phyloP scores from a whole-genome alignment of 2,329 filamentous ascomycete genomes.

The Paecilomyces variotii region DNA sequence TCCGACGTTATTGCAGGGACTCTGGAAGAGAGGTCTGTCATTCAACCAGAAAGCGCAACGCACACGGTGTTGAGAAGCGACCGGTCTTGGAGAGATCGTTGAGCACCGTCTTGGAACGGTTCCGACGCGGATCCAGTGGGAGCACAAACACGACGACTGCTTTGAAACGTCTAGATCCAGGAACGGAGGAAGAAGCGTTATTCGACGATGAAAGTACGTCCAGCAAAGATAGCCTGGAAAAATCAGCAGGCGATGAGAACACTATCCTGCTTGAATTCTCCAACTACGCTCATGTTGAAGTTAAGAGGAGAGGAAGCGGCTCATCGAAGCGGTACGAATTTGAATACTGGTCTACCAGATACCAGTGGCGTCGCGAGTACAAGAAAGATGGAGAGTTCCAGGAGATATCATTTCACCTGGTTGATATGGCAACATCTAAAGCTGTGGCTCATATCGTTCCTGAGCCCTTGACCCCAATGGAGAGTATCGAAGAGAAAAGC shows the following conservation, averaged over 20 bases:
- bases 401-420: constrained; percentile 70
- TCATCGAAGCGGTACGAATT: constrained; percentile 75
- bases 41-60: constrained; percentile 62
- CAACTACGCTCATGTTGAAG: constrained; percentile 88
- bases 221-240: constrained; percentile 1
- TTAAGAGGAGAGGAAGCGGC: constrained; percentile 61
- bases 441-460: constrained; percentile 80
- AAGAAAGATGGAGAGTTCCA: constrained; percentile 58
- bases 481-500: constrained; percentile 61
- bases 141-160: constrained; percentile 34
- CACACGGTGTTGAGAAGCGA: constrained; percentile 44
- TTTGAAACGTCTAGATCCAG: constrained; percentile 49
- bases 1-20: constrained; percentile 84
- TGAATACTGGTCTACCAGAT: constrained; percentile 83
- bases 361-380: constrained; percentile 71
- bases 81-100: constrained; percentile 51
- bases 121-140: constrained; percentile 49
- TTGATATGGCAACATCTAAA: constrained; percentile 56
- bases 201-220: constrained; percentile 9
- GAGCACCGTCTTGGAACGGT: constrained; percentile 50
- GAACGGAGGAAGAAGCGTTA: constrained; percentile 34
- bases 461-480: constrained; percentile 62
- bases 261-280: constrained; percentile 88
- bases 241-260: constrained; percentile 53
- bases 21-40: constrained; percentile 91